Conservation (phyloP, 1,284 basidiomycete genomes). For the Pyrrhoderma lamaoense region DNA sequence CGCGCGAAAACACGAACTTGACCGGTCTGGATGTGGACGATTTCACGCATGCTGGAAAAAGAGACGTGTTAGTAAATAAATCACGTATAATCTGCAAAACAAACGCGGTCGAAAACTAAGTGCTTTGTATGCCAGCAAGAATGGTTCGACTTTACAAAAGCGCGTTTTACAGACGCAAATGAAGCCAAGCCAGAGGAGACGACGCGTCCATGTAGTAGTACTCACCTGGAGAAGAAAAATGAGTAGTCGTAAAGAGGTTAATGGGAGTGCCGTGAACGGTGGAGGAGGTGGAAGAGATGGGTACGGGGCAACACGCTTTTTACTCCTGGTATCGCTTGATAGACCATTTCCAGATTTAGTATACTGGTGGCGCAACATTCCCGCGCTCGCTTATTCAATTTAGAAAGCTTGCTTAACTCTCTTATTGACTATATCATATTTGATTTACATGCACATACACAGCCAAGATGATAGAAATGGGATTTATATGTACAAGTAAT, state of each 20-base stretch:
- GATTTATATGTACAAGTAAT: not conserved
- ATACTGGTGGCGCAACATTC: constrained; percentile 4
- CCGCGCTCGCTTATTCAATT: no score
- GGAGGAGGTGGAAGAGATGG: no score
- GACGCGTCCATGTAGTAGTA: not conserved
- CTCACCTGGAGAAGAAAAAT: not conserved
- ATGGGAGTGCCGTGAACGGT: not conserved
- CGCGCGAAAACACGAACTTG: constrained; percentile 49
- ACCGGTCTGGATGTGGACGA: constrained; percentile 95
- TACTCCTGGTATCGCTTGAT: not conserved
- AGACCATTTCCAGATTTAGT: not conserved
- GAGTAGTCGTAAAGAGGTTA: not conserved
- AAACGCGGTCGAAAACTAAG: constrained; percentile 1
- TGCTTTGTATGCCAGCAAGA: not conserved
- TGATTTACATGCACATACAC: no score
- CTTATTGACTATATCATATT: no score
- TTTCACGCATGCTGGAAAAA: constrained; percentile 81
- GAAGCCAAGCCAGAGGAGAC: not conserved
- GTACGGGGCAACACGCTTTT: not conserved
- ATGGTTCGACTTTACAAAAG: not conserved
- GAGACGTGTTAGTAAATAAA: constrained; percentile 14
- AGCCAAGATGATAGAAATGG: not conserved
- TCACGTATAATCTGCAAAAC: constrained; percentile 1
- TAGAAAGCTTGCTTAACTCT: no score
- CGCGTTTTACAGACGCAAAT: not conserved